Evolutionary conservation across 768 basidiomycete species (phyloP), one percentile per base, ranked within the genome.

Genomic region (Psilocybe sp.): DNA sequence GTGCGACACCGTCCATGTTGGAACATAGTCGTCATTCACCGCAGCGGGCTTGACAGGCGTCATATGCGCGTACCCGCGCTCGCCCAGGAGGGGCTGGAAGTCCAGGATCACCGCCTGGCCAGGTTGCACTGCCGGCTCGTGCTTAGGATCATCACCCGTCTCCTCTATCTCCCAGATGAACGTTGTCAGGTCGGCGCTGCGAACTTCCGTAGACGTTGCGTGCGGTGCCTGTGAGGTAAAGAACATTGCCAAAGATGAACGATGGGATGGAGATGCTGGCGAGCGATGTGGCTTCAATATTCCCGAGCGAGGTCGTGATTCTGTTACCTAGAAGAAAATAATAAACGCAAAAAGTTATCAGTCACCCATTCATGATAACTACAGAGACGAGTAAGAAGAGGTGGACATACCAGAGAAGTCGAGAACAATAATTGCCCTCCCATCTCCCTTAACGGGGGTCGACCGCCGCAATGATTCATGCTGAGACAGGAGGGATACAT

Each of bases 321-420:
- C 82, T 73, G 57, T 86, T 85, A 1, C 83, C 82, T 82, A 31
- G n/a, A n/a, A n/a, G n/a, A n/a, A n/a, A n/a, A n/a, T n/a, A n/a
- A n/a, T n/a, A n/a, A n/a, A n/a, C n/a, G n/a, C n/a, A n/a, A n/a
- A n/a, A n/a, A n/a, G n/a, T n/a, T n/a, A n/a, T n/a, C n/a, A n/a
- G n/a, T n/a, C n/a, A n/a, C n/a, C n/a, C n/a, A n/a, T n/a, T n/a
- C n/a, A n/a, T n/a, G n/a, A n/a, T n/a, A n/a, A n/a, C n/a, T n/a
- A n/a, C n/a, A n/a, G n/a, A n/a, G 18, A 19, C 14, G 39, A 35
- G 14, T 31, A 16, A 20, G 40, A 47, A 45, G 40, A n/a, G 54
- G 62, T n/a, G 10, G 16, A 41, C 69, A 11, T 50, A 73, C 83
- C 84, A 48, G 78, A 79, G 58, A 74, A 85, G 60, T 87, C 84